These are phyloP conservation scores for Anethum foeniculum DNA, from an alignment of 140 eudicot genomes.

Conservation along the genomic window DNA sequence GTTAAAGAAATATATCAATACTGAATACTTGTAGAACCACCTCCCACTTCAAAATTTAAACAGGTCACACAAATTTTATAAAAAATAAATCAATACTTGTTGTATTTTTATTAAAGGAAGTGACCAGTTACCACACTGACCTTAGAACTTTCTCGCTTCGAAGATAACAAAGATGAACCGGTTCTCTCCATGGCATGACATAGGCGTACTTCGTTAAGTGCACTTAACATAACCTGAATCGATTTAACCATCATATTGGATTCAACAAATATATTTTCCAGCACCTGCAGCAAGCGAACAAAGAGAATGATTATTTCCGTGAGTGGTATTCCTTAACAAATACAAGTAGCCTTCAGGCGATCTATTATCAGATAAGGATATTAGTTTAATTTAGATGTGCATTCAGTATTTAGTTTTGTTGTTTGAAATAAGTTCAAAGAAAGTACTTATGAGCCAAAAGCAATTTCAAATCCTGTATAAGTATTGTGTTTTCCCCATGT, in stretches of 20 bases:
- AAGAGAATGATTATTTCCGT: not conserved
- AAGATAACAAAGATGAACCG: constrained; percentile 31
- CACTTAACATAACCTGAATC: constrained; percentile 64
- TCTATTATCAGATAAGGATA: not conserved
- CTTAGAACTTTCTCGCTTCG: constrained; percentile 53
- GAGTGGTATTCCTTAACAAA: not conserved
- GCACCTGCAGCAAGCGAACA: constrained; percentile 48
- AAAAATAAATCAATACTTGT: not conserved
- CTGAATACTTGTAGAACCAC: not conserved
- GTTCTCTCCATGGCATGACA: constrained; percentile 61
- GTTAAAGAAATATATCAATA: not conserved
- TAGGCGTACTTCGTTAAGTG: constrained; percentile 84
- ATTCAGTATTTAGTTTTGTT: not conserved
- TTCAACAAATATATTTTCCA: constrained; percentile 63
- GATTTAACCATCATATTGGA: constrained; percentile 69
- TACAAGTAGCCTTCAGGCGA: too few species aligned
- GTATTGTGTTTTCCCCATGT: too few species aligned
- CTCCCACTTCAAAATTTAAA: not conserved
- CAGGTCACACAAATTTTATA: not conserved
- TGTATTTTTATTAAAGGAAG: not conserved
- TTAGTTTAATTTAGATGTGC: not conserved
- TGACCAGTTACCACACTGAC: constrained; percentile 26
- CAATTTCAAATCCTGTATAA: too few species aligned
- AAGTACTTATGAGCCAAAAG: not conserved
- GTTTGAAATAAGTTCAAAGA: not conserved